Evolutionary conservation across 1,139 yeast species (phyloP), one percentile per base, ranked within the genome.

Genomic region (Yamadazyma spencermartinsiae): DNA sequence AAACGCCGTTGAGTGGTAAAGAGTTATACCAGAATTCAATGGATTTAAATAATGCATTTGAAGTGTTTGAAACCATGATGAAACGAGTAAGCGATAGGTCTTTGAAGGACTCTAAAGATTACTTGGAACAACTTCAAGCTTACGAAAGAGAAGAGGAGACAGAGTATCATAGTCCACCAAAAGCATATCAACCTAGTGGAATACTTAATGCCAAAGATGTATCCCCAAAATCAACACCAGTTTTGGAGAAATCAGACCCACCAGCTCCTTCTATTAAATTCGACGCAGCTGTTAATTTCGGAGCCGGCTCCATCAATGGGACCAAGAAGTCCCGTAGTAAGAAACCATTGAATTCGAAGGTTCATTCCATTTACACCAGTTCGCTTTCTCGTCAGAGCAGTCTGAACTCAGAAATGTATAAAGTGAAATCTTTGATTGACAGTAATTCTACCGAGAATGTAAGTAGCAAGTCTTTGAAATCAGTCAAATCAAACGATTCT

Each of bases 401-500:
- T 18, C 23, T 49, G 20, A 43, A 39, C 15, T 35, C 39, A n/a
- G 51, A 49, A 10, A 59, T 66, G 33, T 69, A 70, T 55, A 67
- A 68, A 46, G 75, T 71, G n/a, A 64, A 62, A 39, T 66, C 73
- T 23, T 48, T 69, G 45, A 56, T 65, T 34, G 52, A 47, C 16
- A 27, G 26, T 19, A 33, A 36, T 31, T 41, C 41, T 31, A 35
- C 36, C 19, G 29, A 29, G n/a, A 25, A 38, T 25, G 23, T 36
- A 2, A 39, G 37, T 33, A 35, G 34, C 13, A 40, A 40, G 29
- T 33, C 38, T 1, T 26, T 31, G 4, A 37, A 38, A 14, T 33
- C 38, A 2, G 36, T 30, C 11, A 33, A 38, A 6, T 28, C 31
- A 9, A 28, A 28, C 12, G 31, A 28, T 14, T 28, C 31, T 15